These are phyloP conservation scores for Chrysanthemum lavandulifolium DNA, from an alignment of 129 eudicot genomes.

Conservation along the genomic window DNA sequence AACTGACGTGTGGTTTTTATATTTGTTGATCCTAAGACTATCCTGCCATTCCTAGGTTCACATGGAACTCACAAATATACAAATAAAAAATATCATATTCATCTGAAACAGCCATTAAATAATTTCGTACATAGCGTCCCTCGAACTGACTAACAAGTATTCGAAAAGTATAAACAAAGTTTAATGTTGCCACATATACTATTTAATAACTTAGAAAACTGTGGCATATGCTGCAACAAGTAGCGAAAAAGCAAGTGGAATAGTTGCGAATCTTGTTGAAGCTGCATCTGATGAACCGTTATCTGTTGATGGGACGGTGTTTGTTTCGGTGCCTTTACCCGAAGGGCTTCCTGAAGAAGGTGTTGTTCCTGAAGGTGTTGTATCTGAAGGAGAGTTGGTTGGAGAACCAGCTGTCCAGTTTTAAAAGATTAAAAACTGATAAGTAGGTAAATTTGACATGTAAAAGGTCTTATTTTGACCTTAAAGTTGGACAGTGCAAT, in stretches of 20 bases:
- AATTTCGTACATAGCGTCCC: conserved; percentile 20
- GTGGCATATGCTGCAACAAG: conserved; percentile 6
- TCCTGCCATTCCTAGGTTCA: background rate
- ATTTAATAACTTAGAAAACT: conserved; percentile 3
- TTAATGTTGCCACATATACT: background rate
- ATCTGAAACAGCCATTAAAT: background rate
- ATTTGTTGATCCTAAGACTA: conserved; percentile 4
- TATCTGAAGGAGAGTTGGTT: conserved; percentile 42
- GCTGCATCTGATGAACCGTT: conserved; percentile 58
- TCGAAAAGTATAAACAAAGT: conserved; percentile 12
- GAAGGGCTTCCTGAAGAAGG: conserved; percentile 41
- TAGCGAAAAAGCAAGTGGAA: conserved; percentile 14
- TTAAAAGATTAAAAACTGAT: no score
- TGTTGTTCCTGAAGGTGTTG: conserved; percentile 41
- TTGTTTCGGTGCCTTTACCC: conserved; percentile 36
- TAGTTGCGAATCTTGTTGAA: conserved; percentile 38
- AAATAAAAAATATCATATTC: background rate
- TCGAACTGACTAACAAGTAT: conserved; percentile 11
- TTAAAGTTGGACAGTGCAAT: background rate
- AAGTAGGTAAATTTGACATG: background rate
- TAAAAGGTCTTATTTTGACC: background rate
- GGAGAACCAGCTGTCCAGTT: conserved; percentile 49
- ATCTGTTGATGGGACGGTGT: conserved; percentile 49
- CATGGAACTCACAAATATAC: background rate
- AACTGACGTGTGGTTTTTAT: background rate